Percentiles rank a stretch among this genome's conserved stretches.
Conservation (phyloP, 129 eudicot species). For the Sambucus nigra region DNA sequence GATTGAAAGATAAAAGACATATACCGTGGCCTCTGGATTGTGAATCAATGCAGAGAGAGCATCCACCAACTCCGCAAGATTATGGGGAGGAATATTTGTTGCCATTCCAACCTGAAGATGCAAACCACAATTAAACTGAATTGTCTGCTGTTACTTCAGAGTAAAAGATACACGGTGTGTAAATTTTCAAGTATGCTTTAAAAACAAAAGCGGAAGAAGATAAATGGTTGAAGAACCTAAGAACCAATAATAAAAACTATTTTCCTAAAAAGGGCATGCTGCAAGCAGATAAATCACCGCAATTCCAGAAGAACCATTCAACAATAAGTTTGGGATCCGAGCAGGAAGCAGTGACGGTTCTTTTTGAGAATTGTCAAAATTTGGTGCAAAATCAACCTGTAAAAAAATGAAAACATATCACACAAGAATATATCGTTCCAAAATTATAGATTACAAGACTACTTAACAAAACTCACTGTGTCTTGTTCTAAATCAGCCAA, state of each 20-base stretch:
- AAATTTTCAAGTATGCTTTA: background rate
- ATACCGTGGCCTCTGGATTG: slow-evolving; percentile 92
- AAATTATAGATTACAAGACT: slow-evolving; percentile 6
- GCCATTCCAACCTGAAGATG: slow-evolving; percentile 84
- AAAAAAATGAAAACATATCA: slow-evolving; percentile 2
- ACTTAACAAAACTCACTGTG: slow-evolving; percentile 39
- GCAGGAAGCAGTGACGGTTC: slow-evolving; percentile 95
- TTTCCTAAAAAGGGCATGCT: background rate
- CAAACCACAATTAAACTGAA: background rate
- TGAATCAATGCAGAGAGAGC: slow-evolving; percentile 75
- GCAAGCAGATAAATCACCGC: slow-evolving; percentile 49
- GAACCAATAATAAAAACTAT: too few relatives aligned
- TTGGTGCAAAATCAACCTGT: slow-evolving; percentile 92
- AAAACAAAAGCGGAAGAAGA: background rate
- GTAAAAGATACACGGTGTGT: background rate
- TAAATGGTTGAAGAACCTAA: background rate
- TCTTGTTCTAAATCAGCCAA: slow-evolving; percentile 88
- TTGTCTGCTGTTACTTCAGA: background rate
- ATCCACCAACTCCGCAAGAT: slow-evolving; percentile 96
- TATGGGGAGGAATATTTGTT: slow-evolving; percentile 95
- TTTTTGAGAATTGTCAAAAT: slow-evolving; percentile 79
- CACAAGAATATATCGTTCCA: background rate
- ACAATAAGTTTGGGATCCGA: slow-evolving; percentile 69
- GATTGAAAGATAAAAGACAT: slow-evolving; percentile 10
- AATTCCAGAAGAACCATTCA: slow-evolving; percentile 95